These are phyloP conservation scores for Cercospora nicotianae DNA, from an alignment of 2,329 filamentous ascomycete genomes.

Conservation along the genomic window DNA sequence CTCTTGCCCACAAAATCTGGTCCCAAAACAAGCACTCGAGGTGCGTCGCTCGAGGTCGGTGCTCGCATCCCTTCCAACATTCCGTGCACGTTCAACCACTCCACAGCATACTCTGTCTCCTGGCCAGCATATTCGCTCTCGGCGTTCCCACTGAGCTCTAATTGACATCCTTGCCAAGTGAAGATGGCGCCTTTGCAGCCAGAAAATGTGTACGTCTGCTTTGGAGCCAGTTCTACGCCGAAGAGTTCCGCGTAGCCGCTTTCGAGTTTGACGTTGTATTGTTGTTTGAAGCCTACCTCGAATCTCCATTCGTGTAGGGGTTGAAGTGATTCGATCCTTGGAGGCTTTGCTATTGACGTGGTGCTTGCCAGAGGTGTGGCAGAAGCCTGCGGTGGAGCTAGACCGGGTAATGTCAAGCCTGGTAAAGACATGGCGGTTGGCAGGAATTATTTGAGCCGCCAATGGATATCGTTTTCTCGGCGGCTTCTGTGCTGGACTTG, in stretches of 20 bases:
- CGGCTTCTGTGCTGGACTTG: neutral
- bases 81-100: constrained; percentile 84
- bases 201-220: constrained; percentile 76
- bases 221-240: constrained; percentile 84
- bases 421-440: constrained; percentile 42
- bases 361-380: constrained; percentile 33
- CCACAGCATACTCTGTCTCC: constrained; percentile 73
- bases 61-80: constrained; percentile 73
- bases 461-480: neutral
- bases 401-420: constrained; percentile 47
- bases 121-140: constrained; percentile 69
- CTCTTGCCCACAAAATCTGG: constrained; percentile 73
- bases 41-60: constrained; percentile 47
- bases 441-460: neutral
- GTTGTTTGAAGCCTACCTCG: constrained; percentile 39
- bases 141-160: constrained; percentile 74
- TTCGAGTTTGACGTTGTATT: constrained; percentile 59
- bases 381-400: constrained; percentile 28
- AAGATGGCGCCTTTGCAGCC: constrained; percentile 84
- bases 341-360: constrained; percentile 17
- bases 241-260: constrained; percentile 89
- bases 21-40: constrained; percentile 81
- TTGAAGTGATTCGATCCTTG: constrained; percentile 45
- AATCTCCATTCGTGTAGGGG: constrained; percentile 50
- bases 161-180: constrained; percentile 85